Percentiles rank a stretch among this genome's conserved stretches.
These are phyloP conservation scores for Hypericum androsaemum DNA, from an alignment of 345 rosid species.

Conservation along the genomic window DNA sequence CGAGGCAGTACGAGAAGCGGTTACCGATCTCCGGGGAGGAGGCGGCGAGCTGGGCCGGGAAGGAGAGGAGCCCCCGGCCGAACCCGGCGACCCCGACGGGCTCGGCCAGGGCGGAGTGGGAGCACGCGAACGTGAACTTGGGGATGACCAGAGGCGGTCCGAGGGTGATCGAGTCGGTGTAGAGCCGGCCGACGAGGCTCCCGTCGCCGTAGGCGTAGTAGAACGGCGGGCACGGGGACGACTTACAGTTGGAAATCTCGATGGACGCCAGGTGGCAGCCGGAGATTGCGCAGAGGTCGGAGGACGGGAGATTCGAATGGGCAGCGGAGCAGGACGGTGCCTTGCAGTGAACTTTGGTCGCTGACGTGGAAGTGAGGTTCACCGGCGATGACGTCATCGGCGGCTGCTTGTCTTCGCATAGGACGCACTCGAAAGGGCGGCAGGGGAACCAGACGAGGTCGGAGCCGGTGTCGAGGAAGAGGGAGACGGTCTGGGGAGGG, in stretches of 20 bases:
- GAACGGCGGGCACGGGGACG: constrained; percentile 64
- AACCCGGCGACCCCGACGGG: constrained; percentile 96
- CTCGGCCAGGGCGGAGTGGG: constrained; percentile 75
- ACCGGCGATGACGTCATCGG: constrained; percentile 20
- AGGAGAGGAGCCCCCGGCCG: constrained; percentile 73
- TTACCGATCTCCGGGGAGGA: constrained; percentile 61
- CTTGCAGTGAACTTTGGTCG: constrained; percentile 37
- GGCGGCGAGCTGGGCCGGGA: constrained; percentile 67
- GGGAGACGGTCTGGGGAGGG: constrained; percentile 45
- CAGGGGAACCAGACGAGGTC: constrained; percentile 98
- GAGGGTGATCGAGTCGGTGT: constrained; percentile 42
- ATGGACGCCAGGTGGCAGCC: constrained; percentile 71
- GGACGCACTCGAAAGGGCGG: constrained; percentile 75
- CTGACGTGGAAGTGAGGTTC: constrained; percentile 39
- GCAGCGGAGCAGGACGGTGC: constrained; percentile 76
- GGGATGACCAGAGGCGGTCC: constrained; percentile 32
- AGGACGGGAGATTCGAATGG: constrained; percentile 52
- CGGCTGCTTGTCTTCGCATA: constrained; percentile 60
- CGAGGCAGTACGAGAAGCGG: constrained; percentile 74
- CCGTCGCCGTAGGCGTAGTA: constrained; percentile 97
- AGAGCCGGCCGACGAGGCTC: constrained; percentile 60
- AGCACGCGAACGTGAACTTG: constrained; percentile 85
- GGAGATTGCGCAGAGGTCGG: constrained; percentile 76
- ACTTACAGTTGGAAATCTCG: constrained; percentile 57
- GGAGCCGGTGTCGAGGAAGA: constrained; percentile 91